Evolutionary conservation across 179 eudicot species (phyloP).

Genomic region (Drosera spatulata): DNA sequence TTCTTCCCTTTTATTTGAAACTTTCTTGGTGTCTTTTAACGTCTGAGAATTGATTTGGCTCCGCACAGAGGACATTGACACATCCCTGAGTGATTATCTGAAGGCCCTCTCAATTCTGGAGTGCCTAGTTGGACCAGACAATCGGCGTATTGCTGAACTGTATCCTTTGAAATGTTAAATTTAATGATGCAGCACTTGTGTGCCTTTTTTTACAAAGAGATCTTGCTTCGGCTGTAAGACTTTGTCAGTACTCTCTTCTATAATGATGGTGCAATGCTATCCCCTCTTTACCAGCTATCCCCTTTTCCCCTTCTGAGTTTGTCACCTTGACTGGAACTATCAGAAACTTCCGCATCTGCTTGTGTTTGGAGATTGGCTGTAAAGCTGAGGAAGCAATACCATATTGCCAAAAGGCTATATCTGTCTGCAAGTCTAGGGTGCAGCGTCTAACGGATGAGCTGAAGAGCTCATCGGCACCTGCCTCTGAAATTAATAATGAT

Average conservation of each 20-base stretch:
- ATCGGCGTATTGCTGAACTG: slow-evolving; percentile 78
- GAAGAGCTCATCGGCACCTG: slow-evolving; percentile 23
- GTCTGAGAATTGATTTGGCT: slow-evolving; percentile 1
- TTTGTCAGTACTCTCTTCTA: no score
- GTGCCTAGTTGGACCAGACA: slow-evolving; percentile 70
- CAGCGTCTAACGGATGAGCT: slow-evolving; percentile 52
- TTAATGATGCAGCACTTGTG: no score
- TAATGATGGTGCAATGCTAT: no score
- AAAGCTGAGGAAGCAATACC: slow-evolving; percentile 81
- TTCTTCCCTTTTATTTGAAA: background rate
- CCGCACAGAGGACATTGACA: slow-evolving; percentile 80
- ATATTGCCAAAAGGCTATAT: slow-evolving; percentile 76
- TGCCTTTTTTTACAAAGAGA: no score
- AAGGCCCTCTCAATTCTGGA: slow-evolving; percentile 72
- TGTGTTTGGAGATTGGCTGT: slow-evolving; percentile 75
- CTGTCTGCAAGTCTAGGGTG: slow-evolving; percentile 69
- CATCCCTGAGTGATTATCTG: slow-evolving; percentile 76
- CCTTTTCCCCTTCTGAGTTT: no score
- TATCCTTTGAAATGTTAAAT: slow-evolving; percentile 39
- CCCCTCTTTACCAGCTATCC: no score
- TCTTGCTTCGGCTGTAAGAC: no score
- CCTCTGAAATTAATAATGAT: slow-evolving; percentile 22
- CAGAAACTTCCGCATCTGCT: slow-evolving; percentile 83
- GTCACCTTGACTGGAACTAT: no score
- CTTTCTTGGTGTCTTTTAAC: no score